Evolutionary conservation across 2,329 filamentous ascomycete species (phyloP).

Genomic region (Talaromyces sp.): DNA sequence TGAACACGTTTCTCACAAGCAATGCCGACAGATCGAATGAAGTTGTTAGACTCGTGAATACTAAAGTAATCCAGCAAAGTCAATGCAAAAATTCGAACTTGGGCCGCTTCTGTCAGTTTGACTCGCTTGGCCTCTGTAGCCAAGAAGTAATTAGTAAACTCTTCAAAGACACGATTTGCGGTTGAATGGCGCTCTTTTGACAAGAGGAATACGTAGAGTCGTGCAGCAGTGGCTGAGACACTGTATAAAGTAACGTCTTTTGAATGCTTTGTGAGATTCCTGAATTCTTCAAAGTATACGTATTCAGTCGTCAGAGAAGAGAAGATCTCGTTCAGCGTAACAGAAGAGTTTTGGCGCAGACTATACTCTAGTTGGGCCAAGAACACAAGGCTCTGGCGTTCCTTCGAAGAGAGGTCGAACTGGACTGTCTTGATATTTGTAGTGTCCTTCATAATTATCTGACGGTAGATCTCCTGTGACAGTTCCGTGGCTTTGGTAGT

Average conservation of each 20-base stretch:
- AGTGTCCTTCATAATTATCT: slow-evolving; percentile 35
- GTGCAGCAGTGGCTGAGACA: slow-evolving; percentile 31
- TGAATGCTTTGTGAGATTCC: slow-evolving; percentile 27
- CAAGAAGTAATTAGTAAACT: slow-evolving; percentile 30
- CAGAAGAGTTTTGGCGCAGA: slow-evolving; percentile 24
- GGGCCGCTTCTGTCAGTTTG: slow-evolving; percentile 21
- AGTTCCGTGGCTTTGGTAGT: slow-evolving; percentile 29
- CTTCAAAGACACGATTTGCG: slow-evolving; percentile 24
- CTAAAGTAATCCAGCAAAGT: slow-evolving; percentile 31
- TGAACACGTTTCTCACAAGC: slow-evolving; percentile 24
- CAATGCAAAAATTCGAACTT: slow-evolving; percentile 28
- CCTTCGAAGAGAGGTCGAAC: slow-evolving; percentile 31
- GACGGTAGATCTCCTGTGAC: slow-evolving; percentile 34
- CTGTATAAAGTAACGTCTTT: slow-evolving; percentile 34
- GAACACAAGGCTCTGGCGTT: slow-evolving; percentile 38
- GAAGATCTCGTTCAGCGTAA: slow-evolving; percentile 39
- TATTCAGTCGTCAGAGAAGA: slow-evolving; percentile 42
- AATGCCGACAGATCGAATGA: slow-evolving; percentile 35
- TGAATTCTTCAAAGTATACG: slow-evolving; percentile 38
- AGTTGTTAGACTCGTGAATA: slow-evolving; percentile 29
- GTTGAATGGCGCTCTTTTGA: slow-evolving; percentile 20
- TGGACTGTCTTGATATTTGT: slow-evolving; percentile 19
- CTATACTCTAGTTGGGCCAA: slow-evolving; percentile 44
- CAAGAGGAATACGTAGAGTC: slow-evolving; percentile 29
- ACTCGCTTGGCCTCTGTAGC: slow-evolving; percentile 27